A percentile compares a stretch with the other conserved stretches of the same genome.
Conservation (phyloP, 768 basidiomycete genomes). For the Phaffia australis region DNA sequence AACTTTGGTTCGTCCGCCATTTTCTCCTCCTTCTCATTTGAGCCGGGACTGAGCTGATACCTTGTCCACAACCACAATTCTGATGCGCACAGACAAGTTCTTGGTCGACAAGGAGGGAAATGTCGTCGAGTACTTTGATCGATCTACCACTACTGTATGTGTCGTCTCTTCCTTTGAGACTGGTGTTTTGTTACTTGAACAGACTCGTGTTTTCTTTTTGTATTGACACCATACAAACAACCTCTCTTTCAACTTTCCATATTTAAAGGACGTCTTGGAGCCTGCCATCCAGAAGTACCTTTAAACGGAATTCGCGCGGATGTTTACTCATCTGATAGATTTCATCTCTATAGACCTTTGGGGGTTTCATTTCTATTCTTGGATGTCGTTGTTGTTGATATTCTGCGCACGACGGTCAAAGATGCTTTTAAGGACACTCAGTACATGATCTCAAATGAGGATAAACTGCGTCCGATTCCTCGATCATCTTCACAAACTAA, state of each 20-base stretch:
- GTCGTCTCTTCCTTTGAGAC: background rate
- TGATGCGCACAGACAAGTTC: constrained; percentile 36
- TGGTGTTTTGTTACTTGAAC: background rate
- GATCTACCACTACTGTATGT: constrained; percentile 35
- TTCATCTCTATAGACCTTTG: no score
- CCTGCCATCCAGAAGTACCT: constrained; percentile 23
- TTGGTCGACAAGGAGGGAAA: constrained; percentile 34
- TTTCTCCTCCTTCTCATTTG: background rate
- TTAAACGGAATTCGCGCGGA: background rate
- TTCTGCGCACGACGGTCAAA: no score
- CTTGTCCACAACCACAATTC: background rate
- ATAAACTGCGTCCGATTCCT: no score
- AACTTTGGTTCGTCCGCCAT: constrained; percentile 18
- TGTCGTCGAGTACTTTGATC: constrained; percentile 36
- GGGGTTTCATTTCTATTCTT: no score
- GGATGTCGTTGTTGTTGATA: no score
- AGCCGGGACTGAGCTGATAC: background rate
- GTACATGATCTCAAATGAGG: no score
- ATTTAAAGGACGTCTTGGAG: constrained; percentile 19
- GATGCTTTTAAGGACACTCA: no score
- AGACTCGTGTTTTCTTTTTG: background rate
- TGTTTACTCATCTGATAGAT: no score
- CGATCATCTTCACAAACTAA: no score
- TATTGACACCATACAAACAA: background rate
- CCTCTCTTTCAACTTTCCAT: background rate